phyloP scores from a whole-genome alignment of 2,329 filamentous ascomycete genomes.

The Coniochaeta hoffmannii region DNA sequence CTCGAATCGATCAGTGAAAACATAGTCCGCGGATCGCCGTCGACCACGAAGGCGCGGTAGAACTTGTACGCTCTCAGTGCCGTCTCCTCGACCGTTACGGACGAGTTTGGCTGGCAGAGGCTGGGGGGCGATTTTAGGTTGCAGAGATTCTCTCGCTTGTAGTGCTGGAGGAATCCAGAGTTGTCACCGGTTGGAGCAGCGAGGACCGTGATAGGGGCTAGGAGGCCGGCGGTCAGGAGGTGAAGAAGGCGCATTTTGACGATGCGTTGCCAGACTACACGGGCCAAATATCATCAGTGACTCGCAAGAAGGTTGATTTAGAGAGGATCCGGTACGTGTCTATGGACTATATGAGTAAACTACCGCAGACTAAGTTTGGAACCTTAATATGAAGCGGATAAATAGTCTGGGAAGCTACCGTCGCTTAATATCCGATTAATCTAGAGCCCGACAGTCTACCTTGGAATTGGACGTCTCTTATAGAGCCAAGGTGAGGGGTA shows the following conservation, averaged over 20 bases:
- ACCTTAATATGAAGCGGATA: background rate
- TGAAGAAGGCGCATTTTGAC: background rate
- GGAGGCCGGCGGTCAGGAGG: background rate
- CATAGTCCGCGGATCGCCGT: constrained; percentile 30
- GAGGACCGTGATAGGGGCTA: background rate
- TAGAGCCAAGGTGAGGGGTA: background rate
- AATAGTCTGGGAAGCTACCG: background rate
- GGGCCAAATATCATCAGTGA: background rate
- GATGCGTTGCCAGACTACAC: background rate
- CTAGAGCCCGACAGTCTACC: background rate
- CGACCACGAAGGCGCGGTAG: constrained; percentile 31
- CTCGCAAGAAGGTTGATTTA: background rate
- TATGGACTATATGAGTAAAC: background rate
- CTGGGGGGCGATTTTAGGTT: constrained; percentile 23
- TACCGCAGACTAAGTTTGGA: background rate
- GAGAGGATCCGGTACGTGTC: too few relatives aligned
- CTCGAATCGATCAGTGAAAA: constrained; percentile 30
- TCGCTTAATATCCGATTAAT: background rate
- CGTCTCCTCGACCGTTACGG: constrained; percentile 27
- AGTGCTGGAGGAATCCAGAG: background rate
- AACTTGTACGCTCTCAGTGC: constrained; percentile 30
- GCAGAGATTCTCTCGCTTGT: constrained; percentile 29
- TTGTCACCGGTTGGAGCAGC: background rate
- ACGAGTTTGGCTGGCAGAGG: constrained; percentile 25
- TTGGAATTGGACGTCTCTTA: background rate